phyloP scores from a whole-genome alignment of 495 filamentous ascomycete species.

The Penicillium angulare region DNA sequence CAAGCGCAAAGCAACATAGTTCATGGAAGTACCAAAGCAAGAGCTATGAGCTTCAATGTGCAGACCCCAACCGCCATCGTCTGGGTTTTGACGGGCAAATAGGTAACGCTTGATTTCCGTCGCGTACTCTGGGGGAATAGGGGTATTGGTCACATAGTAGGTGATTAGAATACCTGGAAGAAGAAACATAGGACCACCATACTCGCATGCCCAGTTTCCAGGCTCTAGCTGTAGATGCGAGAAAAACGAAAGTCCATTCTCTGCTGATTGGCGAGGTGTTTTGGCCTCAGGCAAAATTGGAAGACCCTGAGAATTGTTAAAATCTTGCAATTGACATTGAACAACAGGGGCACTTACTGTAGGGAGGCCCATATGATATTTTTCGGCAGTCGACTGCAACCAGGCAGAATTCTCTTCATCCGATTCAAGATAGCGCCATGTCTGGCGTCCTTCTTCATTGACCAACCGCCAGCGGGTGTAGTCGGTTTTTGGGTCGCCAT shows the following conservation, averaged over 20 bases:
- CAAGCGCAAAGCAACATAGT: conserved; percentile 81
- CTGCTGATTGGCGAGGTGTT: conserved; percentile 70
- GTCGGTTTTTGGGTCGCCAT: conserved; percentile 62
- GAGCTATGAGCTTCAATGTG: conserved; percentile 95
- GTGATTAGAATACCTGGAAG: conserved; percentile 80
- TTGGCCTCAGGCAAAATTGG: conserved; percentile 67
- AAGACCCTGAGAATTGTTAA: conserved; percentile 54
- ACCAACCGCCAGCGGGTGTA: conserved; percentile 78
- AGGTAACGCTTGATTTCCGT: conserved; percentile 94
- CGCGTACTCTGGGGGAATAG: conserved; percentile 74
- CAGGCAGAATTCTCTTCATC: conserved; percentile 72
- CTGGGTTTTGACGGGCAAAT: conserved; percentile 78
- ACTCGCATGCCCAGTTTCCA: conserved; percentile 96
- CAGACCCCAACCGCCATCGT: conserved; percentile 94
- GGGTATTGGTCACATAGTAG: conserved; percentile 90
- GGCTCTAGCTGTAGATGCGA: conserved; percentile 82
- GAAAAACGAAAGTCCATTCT: conserved; percentile 87
- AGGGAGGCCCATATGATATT: conserved; percentile 75
- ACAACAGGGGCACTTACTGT: conserved; percentile 41
- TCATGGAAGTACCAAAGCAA: conserved; percentile 86
- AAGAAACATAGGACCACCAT: conserved; percentile 88
- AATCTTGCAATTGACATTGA: background rate
- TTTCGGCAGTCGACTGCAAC: conserved; percentile 84
- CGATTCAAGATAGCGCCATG: conserved; percentile 87
- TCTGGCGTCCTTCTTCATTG: conserved; percentile 80